phyloP scores from a whole-genome alignment of 768 basidiomycete genomes.

The Lentinula aciculospora region DNA sequence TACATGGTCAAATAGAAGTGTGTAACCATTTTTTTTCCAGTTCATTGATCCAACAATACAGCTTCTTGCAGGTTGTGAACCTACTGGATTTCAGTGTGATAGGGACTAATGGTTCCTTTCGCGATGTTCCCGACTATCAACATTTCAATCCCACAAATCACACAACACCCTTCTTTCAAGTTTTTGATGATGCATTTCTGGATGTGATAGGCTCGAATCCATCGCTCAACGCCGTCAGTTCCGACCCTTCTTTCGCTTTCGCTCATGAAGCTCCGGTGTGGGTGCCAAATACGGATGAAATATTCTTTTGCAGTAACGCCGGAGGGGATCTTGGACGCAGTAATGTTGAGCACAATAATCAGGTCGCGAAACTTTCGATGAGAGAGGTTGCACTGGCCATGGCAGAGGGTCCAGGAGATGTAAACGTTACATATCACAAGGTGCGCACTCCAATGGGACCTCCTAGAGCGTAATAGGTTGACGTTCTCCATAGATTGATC shows the following conservation, averaged over 20 bases:
- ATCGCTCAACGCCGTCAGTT: constrained; percentile 36
- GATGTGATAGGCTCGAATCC: constrained; percentile 38
- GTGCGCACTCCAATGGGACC: background rate
- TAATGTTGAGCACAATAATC: constrained; percentile 37
- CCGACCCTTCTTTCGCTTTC: constrained; percentile 38
- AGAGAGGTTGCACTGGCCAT: constrained; percentile 31
- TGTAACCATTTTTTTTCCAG: background rate
- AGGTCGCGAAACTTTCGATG: constrained; percentile 36
- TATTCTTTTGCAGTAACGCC: constrained; percentile 39
- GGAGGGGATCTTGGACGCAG: constrained; percentile 41
- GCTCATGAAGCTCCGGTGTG: constrained; percentile 58
- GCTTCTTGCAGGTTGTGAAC: constrained; percentile 9
- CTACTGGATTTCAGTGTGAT: constrained; percentile 13
- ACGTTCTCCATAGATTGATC: constrained; percentile 16
- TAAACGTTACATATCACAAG: constrained; percentile 11
- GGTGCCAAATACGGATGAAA: constrained; percentile 40
- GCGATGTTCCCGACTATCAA: constrained; percentile 20
- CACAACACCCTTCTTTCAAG: constrained; percentile 45
- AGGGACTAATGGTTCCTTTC: constrained; percentile 12
- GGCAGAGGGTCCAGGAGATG: constrained; percentile 11
- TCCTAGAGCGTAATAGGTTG: constrained; percentile 9
- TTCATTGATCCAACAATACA: background rate
- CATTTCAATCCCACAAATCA: constrained; percentile 46
- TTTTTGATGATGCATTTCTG: constrained; percentile 42
- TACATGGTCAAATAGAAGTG: background rate